These are phyloP conservation scores for Nemania diffusa DNA, from an alignment of 2,329 filamentous ascomycete genomes.

Conservation along the genomic window DNA sequence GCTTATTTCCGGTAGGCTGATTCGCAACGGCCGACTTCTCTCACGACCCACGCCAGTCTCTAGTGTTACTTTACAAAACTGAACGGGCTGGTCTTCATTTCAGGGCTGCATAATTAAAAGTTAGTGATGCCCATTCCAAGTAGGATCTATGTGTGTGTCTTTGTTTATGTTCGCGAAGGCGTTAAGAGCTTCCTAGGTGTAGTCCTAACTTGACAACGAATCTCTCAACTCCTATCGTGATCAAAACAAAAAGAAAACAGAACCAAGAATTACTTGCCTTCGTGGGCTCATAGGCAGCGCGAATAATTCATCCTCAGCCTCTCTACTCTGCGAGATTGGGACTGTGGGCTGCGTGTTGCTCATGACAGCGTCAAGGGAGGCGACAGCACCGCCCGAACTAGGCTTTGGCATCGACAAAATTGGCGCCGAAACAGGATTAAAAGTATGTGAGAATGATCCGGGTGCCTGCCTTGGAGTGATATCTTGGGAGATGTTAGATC, in stretches of 20 bases:
- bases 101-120: conserved; percentile 64
- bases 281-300: conserved; percentile 87
- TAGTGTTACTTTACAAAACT: conserved; percentile 56
- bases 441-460: conserved; percentile 42
- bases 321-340: conserved; percentile 51
- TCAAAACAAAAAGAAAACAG: neutral
- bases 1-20: conserved; percentile 1
- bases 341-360: conserved; percentile 38
- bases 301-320: conserved; percentile 84
- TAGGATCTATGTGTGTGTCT: neutral
- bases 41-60: neutral
- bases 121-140: conserved; percentile 11
- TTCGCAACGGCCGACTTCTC: conserved; percentile 9
- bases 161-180: too few relatives aligned
- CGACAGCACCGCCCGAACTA: conserved; percentile 43
- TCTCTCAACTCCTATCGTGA: neutral
- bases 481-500: conserved; percentile 24
- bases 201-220: neutral
- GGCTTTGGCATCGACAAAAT: conserved; percentile 25
- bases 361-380: conserved; percentile 56
- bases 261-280: conserved; percentile 48
- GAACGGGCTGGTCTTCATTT: conserved; percentile 87
- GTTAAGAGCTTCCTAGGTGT: neutral
- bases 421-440: conserved; percentile 48
- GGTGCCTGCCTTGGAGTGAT: conserved; percentile 23